Conservation (phyloP, 2,329 filamentous ascomycete genomes). For the Diaporthe aspalathi region DNA sequence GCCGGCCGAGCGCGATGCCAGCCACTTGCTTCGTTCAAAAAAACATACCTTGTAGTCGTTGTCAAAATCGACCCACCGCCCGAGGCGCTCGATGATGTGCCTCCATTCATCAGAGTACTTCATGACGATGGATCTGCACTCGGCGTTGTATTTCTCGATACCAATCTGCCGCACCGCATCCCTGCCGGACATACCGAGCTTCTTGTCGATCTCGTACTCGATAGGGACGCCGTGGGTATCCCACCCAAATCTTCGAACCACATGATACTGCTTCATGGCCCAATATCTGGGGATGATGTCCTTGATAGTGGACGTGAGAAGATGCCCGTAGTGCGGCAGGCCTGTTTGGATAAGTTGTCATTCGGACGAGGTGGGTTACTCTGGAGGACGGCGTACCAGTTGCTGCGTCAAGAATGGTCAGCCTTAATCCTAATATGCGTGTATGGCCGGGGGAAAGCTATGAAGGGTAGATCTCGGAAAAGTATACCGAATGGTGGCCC, state of each 20-base stretch:
- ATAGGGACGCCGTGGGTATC: slow-evolving; percentile 93
- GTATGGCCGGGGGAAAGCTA: neutral
- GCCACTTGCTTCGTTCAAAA: neutral
- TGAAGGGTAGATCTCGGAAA: slow-evolving; percentile 15
- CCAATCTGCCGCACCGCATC: slow-evolving; percentile 88
- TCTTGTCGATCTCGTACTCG: slow-evolving; percentile 98
- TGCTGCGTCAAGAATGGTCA: neutral
- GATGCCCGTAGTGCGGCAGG: slow-evolving; percentile 71
- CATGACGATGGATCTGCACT: slow-evolving; percentile 95
- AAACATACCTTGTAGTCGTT: slow-evolving; percentile 83
- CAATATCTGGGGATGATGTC: slow-evolving; percentile 96
- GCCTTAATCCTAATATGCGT: neutral
- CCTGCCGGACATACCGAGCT: slow-evolving; percentile 81
- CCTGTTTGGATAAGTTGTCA: neutral
- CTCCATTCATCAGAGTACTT: slow-evolving; percentile 88
- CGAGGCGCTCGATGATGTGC: slow-evolving; percentile 84
- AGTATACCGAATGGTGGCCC: slow-evolving; percentile 83
- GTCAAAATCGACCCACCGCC: slow-evolving; percentile 97
- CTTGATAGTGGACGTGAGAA: slow-evolving; percentile 93
- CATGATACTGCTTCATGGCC: slow-evolving; percentile 97
- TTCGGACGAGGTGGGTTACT: neutral
- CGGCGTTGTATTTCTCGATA: slow-evolving; percentile 87
- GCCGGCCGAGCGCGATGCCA: no score
- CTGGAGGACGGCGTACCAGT: neutral
- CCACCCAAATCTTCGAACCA: slow-evolving; percentile 94